Base-by-base conservation (phyloP, 495 filamentous ascomycete species). In the Oidiodendron maius region DNA sequence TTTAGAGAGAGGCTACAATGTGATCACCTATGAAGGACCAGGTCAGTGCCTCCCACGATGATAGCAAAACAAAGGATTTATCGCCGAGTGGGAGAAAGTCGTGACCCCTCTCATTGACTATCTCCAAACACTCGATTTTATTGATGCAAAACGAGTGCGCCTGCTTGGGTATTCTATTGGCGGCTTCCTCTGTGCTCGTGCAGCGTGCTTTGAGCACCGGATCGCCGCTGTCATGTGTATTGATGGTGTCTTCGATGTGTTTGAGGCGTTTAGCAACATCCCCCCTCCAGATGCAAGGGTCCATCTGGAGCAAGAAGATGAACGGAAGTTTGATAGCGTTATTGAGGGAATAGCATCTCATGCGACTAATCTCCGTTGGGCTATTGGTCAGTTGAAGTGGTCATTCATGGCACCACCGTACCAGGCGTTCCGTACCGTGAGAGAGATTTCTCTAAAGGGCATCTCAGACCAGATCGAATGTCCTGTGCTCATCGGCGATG, bases 11-110 rank as follows among this genome's bases (percentile, higher is more conserved):
- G 71, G 74, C 3, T 75, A 59, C 44, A 72, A 76, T 49, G 56
- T 64, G 44, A 64, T 75, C 42, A 65, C 61, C 0, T 77, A 70
- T 38, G 74, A 77, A 44, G 74, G 75, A 0, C 74, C 73, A 0
- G 75, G 74, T 2, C 74, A 76, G 44, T 62, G 64, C 5, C 67
- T 64, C 2, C 65, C 72, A 2, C 62, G 63, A 4, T 66, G 71
- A 1, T 21, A 71, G 10, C 71, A 78, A 51, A 60, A 62, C 13
- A 9, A 67, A 8, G 71, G 72, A 5, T 76, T 77, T 58, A 74
- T 74, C 40, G 57, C 58, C 4, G 58, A 75, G 13, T 78, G 74
- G 71, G 66, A 71, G 60, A 56, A 63, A 16, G 71, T 68, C 3
- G 64, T 74, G 1, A 61, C 66, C 3, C 71, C 71, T 8, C 49